phyloP scores from a whole-genome alignment of 2,329 filamentous ascomycete genomes.

The Geoglossum cookeanum region DNA sequence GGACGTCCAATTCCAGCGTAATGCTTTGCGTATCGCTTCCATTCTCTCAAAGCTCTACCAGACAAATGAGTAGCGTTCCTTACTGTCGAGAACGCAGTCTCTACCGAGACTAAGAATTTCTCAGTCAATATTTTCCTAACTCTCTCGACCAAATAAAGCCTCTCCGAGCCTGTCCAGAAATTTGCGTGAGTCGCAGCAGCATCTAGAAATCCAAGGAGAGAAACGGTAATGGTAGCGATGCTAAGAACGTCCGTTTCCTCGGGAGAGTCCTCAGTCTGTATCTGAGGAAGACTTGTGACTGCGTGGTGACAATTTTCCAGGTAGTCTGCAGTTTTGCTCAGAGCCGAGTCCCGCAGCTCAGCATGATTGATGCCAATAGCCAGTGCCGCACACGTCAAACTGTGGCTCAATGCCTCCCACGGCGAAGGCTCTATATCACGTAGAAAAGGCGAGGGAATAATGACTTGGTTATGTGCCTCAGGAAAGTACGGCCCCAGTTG shows the following conservation, averaged over 20 bases:
- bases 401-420: constrained; percentile 64
- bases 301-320: constrained; percentile 49
- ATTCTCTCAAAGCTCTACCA: constrained; percentile 53
- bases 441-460: constrained; percentile 65
- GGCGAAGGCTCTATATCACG: constrained; percentile 71
- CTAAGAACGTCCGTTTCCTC: constrained; percentile 40
- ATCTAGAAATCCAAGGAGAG: constrained; percentile 77
- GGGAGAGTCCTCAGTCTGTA: constrained; percentile 28
- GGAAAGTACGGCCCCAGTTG: constrained; percentile 73
- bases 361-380: constrained; percentile 56
- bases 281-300: constrained; percentile 35
- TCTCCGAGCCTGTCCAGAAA: constrained; percentile 63
- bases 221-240: constrained; percentile 59
- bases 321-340: constrained; percentile 50
- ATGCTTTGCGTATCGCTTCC: constrained; percentile 69
- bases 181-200: constrained; percentile 58
- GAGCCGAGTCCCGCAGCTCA: constrained; percentile 45
- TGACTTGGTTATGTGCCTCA: constrained; percentile 62
- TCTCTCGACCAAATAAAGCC: constrained; percentile 51
- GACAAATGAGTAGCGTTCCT: constrained; percentile 51
- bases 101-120: constrained; percentile 65
- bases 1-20: constrained; percentile 67
- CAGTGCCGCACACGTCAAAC: constrained; percentile 65
- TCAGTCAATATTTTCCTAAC: constrained; percentile 63
- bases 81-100: constrained; percentile 78